A percentile compares a stretch with the other conserved stretches of the same genome.
Evolutionary conservation across 192 early-diverging fungal species (phyloP).

Genomic region (Coemansia asiatica): DNA sequence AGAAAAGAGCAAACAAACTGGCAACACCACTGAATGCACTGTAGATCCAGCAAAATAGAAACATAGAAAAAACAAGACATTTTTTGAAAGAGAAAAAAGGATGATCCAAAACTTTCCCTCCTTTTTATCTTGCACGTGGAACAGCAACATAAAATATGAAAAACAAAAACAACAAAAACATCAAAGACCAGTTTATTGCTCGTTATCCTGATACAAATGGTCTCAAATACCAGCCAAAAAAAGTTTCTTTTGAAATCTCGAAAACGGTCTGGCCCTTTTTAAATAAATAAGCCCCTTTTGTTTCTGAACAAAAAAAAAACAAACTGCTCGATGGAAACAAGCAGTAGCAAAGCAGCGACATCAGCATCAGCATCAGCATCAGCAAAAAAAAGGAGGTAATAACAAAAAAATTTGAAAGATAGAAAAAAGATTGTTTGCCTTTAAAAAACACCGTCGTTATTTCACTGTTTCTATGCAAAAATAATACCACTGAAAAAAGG

Average conservation of each 20-base stretch:
- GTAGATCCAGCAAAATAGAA: neutral
- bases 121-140: neutral
- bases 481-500: too few relatives aligned
- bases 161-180: constrained; percentile 11
- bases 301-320: neutral
- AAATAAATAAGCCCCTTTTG: neutral
- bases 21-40: constrained; percentile 6
- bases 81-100: neutral
- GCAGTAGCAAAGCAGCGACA: too few relatives aligned
- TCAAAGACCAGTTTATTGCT: neutral
- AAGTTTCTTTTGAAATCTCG: too few relatives aligned
- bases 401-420: too few relatives aligned
- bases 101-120: neutral
- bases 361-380: too few relatives aligned
- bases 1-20: neutral
- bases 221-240: neutral
- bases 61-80: neutral
- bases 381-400: too few relatives aligned
- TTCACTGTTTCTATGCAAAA: too few relatives aligned
- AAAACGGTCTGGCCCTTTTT: neutral
- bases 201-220: neutral
- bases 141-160: constrained; percentile 9
- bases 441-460: too few relatives aligned
- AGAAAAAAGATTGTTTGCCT: too few relatives aligned
- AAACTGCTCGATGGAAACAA: neutral